phyloP scores from a whole-genome alignment of 1,284 basidiomycete species.

The Golubevia pallescens region DNA sequence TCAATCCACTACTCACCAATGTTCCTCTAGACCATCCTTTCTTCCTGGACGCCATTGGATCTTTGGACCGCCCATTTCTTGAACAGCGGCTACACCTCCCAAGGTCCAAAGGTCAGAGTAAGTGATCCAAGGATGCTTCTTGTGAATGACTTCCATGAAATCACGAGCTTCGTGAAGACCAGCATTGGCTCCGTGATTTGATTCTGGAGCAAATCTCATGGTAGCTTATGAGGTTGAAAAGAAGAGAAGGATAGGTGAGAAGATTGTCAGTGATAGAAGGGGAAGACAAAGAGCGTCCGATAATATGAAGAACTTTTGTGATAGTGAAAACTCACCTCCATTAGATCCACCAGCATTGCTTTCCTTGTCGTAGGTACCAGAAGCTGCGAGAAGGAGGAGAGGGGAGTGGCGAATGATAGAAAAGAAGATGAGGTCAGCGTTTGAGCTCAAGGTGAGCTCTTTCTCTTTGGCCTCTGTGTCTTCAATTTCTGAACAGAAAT shows the following conservation, averaged over 20 bases:
- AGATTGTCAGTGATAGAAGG: too few relatives aligned
- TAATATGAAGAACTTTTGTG: constrained; percentile 1
- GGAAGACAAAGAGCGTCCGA: constrained; percentile 72
- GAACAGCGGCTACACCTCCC: constrained; percentile 71
- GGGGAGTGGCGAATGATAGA: too few relatives aligned
- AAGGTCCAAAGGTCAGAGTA: constrained; percentile 69
- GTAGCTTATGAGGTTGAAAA: background rate
- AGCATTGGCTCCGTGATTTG: constrained; percentile 84
- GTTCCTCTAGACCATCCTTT: constrained; percentile 57
- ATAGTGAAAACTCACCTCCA: constrained; percentile 68
- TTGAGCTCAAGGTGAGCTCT: too few relatives aligned
- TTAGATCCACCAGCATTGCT: constrained; percentile 78
- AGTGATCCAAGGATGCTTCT: constrained; percentile 84
- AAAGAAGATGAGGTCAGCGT: too few relatives aligned
- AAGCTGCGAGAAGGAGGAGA: constrained; percentile 6
- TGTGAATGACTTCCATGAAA: constrained; percentile 85
- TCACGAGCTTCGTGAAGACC: constrained; percentile 82
- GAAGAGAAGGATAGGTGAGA: too few relatives aligned
- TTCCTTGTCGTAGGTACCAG: constrained; percentile 69
- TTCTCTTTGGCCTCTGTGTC: too few relatives aligned
- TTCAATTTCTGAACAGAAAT: background rate
- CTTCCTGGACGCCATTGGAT: constrained; percentile 65
- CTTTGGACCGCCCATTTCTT: constrained; percentile 67
- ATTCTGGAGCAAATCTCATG: constrained; percentile 79
- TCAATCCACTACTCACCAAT: too few relatives aligned